phyloP scores from a whole-genome alignment of 2,329 filamentous ascomycete species.

The Zasmidium angulare region DNA sequence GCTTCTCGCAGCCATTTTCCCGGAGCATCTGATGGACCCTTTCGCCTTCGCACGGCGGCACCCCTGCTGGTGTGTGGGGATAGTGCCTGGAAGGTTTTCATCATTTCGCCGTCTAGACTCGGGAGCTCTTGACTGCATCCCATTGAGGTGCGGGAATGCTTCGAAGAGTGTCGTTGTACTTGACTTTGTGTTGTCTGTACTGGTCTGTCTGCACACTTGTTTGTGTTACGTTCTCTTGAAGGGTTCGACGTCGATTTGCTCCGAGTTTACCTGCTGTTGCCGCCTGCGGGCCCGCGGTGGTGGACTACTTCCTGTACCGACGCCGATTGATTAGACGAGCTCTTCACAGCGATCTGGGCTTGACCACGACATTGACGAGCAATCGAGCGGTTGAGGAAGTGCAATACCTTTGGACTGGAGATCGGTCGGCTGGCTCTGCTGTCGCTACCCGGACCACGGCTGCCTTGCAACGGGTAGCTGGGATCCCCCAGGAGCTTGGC shows the following conservation, averaged over 20 bases:
- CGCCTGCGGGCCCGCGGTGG: too few relatives aligned
- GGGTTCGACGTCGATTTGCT: neutral
- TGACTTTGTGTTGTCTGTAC: neutral
- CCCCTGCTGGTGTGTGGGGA: neutral
- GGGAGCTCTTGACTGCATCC: neutral
- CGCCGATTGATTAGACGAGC: too few relatives aligned
- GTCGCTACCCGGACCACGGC: neutral
- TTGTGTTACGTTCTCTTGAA: too few relatives aligned
- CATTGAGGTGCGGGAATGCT: neutral
- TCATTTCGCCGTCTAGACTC: neutral
- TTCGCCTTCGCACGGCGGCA: neutral
- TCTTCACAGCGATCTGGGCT: too few relatives aligned
- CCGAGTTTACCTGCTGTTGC: too few relatives aligned
- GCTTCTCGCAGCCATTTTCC: too few relatives aligned
- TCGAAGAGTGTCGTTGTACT: too few relatives aligned
- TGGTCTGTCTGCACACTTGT: too few relatives aligned
- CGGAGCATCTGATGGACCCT: too few relatives aligned
- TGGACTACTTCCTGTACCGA: too few relatives aligned
- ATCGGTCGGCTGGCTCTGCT: neutral
- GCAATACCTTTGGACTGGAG: neutral
- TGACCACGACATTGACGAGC: too few relatives aligned
- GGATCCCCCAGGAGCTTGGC: neutral
- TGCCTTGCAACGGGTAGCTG: neutral
- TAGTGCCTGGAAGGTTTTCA: neutral
- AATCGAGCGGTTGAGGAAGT: too few relatives aligned